Base-by-base conservation (phyloP, 2,329 filamentous ascomycete genomes). In the Pyricularia pennisetigena region DNA sequence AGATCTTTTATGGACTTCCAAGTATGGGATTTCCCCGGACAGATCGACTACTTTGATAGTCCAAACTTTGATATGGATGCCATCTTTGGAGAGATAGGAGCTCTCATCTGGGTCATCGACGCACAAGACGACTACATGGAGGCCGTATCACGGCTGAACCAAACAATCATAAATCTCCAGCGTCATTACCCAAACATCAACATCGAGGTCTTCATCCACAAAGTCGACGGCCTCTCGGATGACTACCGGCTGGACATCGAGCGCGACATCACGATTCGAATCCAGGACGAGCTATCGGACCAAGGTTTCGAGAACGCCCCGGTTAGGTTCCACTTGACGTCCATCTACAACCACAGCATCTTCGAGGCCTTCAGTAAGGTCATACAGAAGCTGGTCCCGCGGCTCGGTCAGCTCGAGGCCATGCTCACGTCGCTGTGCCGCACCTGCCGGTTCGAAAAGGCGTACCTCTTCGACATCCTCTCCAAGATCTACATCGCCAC, bases 1-100 rank as follows among this genome's bases (percentile, higher is more conserved):
- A 97, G 93, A 73, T 98, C 95, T 3, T 98, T 99, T 77, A 97
- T 98, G 93, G 94, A 98, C 76, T 97, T 98, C 73, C 94, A 98
- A 79, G 92, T 97, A 65, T 97, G 94, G 92, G 95, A 99, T 76
- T 94, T 99, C 69, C 95, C 95, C 1, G 94, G 94, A 28, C 94
- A 98, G 79, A 88, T 98, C 71, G 92, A 97, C 79, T 83, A 88
- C 68, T 96, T 97, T 74, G 89, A 96, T 70, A 93, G 95, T 74
- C 89, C 92, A 4, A 90, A 88, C 65, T 97, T 97, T 74, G 94
- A 98, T 76, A 90, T 95, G 71, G 93, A 97, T 73, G 90, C 92
- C 74, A 94, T 98, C 74, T 99, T 99, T 78, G 91, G 93, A 72
- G 93, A 94, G 75, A 92, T 97, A 20, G 95, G 95, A 24, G 94